Base-by-base conservation (phyloP, 2,329 filamentous ascomycete genomes). In the Colletotrichum caudatum region DNA sequence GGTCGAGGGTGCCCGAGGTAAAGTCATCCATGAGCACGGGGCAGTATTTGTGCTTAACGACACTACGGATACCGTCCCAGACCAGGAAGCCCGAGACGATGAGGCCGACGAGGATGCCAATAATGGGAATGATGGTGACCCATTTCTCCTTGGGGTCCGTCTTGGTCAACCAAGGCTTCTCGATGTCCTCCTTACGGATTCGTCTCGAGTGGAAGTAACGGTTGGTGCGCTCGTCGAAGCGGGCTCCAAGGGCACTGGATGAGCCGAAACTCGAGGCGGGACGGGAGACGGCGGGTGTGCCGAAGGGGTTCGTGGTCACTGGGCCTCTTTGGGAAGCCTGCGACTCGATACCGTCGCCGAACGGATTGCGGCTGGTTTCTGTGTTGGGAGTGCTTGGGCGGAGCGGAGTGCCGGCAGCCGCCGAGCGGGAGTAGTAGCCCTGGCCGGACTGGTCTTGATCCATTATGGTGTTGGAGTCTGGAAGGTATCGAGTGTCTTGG, bases 101-200 rank as follows among this genome's bases (percentile, higher is more conserved):
- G 46, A 95, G 79, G 18, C 94, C 94, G 18, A 94, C 72, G 3
- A 90, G 59, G 61, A 96, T 88, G 58, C 93, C 93, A 33, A 94
- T 79, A 53, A 94, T 78, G 2, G 93, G 93, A 69, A 97, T 87
- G 74, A 95, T 94, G 2, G 91, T 94, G 11, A 94, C 90, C 93
- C 93, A 96, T 83, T 94, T 96, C 85, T 95, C 92, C 79, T 90
- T 92, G 16, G 92, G 91, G 75, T 95, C 91, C 69, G 85, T 90
- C 78, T 90, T 91, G n/a, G 88, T 81, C 50, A 92, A 81, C 94
- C 94, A 96, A 16, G 93, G 92, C 82, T 93, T 92, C 78, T 94
- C 91, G 3, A 93, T 81, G 60, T 93, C 89, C 53, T 89, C 92
- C 79, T 94, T 93, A 78, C 86, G 88, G 44, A 95, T 88, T 72